Percentiles rank a stretch among this genome's conserved stretches.
Evolutionary conservation across 2,329 filamentous ascomycete species (phyloP).

Genomic region (Alternaria rosae): DNA sequence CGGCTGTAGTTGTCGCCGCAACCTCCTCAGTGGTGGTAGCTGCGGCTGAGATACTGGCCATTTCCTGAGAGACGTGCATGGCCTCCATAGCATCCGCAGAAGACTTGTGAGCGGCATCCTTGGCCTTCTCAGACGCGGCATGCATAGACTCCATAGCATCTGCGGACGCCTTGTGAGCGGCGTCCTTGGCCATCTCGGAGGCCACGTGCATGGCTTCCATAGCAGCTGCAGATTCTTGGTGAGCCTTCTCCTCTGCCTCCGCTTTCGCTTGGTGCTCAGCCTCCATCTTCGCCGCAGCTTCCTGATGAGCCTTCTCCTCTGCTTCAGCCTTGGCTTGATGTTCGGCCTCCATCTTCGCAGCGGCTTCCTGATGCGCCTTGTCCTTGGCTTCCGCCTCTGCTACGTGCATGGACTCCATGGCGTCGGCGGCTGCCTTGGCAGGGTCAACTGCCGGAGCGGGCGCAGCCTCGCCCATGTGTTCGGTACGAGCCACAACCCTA

Average conservation of each 20-base stretch:
- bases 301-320: constrained; percentile 21
- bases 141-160: constrained; percentile 26
- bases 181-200: constrained; percentile 16
- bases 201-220: constrained; percentile 20
- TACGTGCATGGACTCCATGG: constrained; percentile 21
- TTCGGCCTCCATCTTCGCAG: constrained; percentile 21
- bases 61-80: constrained; percentile 19
- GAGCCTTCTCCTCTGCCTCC: constrained; percentile 11
- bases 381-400: constrained; percentile 29
- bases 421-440: constrained; percentile 15
- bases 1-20: constrained; percentile 5
- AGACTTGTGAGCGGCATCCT: constrained; percentile 15
- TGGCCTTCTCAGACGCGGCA: constrained; percentile 13
- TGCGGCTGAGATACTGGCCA: constrained; percentile 15
- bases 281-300: constrained; percentile 20
- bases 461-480: constrained; percentile 11
- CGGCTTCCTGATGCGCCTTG: constrained; percentile 26
- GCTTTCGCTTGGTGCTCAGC: constrained; percentile 13
- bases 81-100: constrained; percentile 19
- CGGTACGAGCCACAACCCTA: constrained; percentile 19
- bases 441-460: constrained; percentile 16
- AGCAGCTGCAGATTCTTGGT: constrained; percentile 19
- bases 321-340: constrained; percentile 28
- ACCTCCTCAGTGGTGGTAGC: constrained; percentile 3
- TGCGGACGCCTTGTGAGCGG: constrained; percentile 17